phyloP scores from a whole-genome alignment of 805 yeast species.

The Wickerhamomyces ciferrii region DNA sequence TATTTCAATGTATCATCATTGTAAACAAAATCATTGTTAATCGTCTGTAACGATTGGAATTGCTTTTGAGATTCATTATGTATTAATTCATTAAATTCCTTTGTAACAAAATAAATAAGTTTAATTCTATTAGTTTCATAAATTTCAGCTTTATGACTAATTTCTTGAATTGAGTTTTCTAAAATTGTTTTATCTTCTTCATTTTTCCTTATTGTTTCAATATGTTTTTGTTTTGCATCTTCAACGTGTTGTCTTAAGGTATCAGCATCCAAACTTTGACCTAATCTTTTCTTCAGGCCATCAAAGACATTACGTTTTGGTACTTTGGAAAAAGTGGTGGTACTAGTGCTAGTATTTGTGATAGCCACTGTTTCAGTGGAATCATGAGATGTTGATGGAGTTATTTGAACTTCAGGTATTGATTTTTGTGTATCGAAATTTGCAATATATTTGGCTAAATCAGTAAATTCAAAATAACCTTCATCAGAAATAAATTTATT shows the following conservation, averaged over 20 bases:
- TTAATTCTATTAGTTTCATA: slow-evolving; percentile 14
- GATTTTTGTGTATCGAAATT: slow-evolving; percentile 6
- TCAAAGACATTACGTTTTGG: slow-evolving; percentile 1
- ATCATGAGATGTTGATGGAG: neutral
- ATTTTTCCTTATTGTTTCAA: slow-evolving; percentile 3
- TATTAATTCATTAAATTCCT: slow-evolving; percentile 7
- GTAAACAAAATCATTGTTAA: neutral
- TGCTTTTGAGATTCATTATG: slow-evolving; percentile 3
- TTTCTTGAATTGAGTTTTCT: slow-evolving; percentile 8
- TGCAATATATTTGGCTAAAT: slow-evolving; percentile 18
- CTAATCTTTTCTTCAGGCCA: neutral
- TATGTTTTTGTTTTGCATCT: neutral
- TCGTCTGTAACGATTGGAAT: neutral
- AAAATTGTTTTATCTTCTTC: slow-evolving; percentile 4
- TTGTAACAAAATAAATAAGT: slow-evolving; percentile 8
- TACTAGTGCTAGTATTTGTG: no score
- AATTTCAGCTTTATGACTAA: slow-evolving; percentile 8
- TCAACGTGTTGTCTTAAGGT: slow-evolving; percentile 7
- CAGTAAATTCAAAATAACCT: slow-evolving; percentile 23
- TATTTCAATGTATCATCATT: slow-evolving; percentile 4
- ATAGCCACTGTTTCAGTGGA: neutral
- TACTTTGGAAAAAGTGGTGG: no score
- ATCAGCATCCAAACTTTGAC: slow-evolving; percentile 2
- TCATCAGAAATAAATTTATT: slow-evolving; percentile 14
- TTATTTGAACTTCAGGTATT: neutral